These are phyloP conservation scores for Coemansia brasiliensis DNA, from an alignment of 192 early-diverging fungal genomes.

Conservation along the genomic window DNA sequence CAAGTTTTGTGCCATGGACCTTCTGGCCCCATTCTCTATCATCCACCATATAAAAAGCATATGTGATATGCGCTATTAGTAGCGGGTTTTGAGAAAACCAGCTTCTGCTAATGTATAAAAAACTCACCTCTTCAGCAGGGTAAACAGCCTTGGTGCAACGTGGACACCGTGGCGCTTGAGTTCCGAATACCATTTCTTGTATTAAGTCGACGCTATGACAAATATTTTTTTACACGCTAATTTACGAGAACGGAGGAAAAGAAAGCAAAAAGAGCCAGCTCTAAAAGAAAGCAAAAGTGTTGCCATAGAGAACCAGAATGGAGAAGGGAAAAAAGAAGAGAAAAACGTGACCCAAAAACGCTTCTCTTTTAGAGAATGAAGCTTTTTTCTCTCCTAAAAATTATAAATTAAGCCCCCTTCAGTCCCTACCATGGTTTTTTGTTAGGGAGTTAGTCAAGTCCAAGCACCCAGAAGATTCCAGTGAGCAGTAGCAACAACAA, in stretches of 20 bases:
- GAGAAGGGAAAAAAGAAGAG: neutral
- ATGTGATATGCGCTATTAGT: neutral
- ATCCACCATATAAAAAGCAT: neutral
- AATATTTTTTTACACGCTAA: neutral
- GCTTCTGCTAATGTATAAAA: neutral
- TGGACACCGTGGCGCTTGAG: slow-evolving; percentile 50
- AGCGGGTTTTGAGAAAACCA: neutral
- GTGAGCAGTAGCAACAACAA: slow-evolving; percentile 34
- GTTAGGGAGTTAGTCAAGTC: slow-evolving; percentile 17
- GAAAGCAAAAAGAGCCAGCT: slow-evolving; percentile 10
- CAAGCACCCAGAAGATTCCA: slow-evolving; percentile 40
- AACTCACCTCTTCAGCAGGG: slow-evolving; percentile 49
- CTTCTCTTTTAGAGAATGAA: neutral
- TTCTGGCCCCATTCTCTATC: slow-evolving; percentile 48
- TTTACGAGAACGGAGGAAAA: slow-evolving; percentile 2
- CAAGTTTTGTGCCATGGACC: slow-evolving; percentile 52
- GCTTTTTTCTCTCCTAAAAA: too few species aligned
- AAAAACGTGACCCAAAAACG: neutral
- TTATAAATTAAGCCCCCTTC: too few species aligned
- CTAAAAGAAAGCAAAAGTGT: neutral
- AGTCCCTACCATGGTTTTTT: too few species aligned
- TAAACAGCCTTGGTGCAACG: slow-evolving; percentile 55
- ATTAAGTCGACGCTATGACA: neutral
- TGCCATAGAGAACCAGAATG: too few species aligned
- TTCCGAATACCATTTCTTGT: slow-evolving; percentile 23